phyloP scores from a whole-genome alignment of 2,329 filamentous ascomycete species.

The Bipolaris zeicola region DNA sequence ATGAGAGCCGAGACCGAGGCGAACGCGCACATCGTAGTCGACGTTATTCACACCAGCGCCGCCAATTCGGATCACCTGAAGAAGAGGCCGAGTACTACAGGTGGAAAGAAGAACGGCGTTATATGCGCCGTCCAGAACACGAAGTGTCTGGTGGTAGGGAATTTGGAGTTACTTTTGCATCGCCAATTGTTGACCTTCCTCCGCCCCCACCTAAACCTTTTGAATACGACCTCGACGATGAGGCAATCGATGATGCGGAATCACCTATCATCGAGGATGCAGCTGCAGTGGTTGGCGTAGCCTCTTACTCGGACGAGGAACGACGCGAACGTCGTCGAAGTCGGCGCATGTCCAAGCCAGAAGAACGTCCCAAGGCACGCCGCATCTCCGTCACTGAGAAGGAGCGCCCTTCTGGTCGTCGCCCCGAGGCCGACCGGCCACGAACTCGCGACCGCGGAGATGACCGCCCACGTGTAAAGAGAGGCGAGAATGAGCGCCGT shows the following conservation, averaged over 20 bases:
- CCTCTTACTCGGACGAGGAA: slow-evolving; percentile 38
- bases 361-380: slow-evolving; percentile 40
- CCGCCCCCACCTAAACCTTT: slow-evolving; percentile 28
- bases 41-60: slow-evolving; percentile 34
- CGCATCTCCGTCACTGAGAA: slow-evolving; percentile 41
- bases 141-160: slow-evolving; percentile 38
- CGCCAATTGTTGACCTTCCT: slow-evolving; percentile 24
- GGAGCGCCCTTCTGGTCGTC: slow-evolving; percentile 35
- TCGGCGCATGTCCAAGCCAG: slow-evolving; percentile 33
- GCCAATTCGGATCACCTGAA: slow-evolving; percentile 33
- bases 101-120: slow-evolving; percentile 38
- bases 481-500: slow-evolving; percentile 33
- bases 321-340: slow-evolving; percentile 34
- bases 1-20: slow-evolving; percentile 37
- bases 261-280: slow-evolving; percentile 34
- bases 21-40: slow-evolving; percentile 41
- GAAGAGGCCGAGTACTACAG: slow-evolving; percentile 43
- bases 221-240: slow-evolving; percentile 24
- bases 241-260: slow-evolving; percentile 11
- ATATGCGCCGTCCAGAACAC: slow-evolving; percentile 30
- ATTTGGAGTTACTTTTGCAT: slow-evolving; percentile 28
- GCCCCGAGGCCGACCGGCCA: slow-evolving; percentile 37
- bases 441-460: slow-evolving; percentile 33
- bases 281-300: slow-evolving; percentile 31
- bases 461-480: slow-evolving; percentile 27